phyloP scores from a whole-genome alignment of 1,139 yeast genomes.

The Candida freyschussii region DNA sequence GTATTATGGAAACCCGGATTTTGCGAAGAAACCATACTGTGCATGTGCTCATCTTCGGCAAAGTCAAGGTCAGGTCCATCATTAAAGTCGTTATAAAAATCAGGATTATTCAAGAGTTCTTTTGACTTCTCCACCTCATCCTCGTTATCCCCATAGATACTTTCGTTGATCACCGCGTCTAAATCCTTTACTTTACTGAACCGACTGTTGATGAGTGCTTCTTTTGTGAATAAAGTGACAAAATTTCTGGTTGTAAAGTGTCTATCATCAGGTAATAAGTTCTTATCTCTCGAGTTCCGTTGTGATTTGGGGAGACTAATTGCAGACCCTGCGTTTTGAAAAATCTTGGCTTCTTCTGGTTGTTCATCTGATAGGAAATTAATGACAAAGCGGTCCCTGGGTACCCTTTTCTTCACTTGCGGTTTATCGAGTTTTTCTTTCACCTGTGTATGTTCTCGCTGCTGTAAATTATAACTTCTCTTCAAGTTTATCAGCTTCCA shows the following conservation, averaged over 20 bases:
- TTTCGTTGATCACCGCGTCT: constrained; percentile 50
- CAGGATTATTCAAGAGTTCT: constrained; percentile 30
- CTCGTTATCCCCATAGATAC: constrained; percentile 66
- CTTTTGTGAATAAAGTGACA: constrained; percentile 65
- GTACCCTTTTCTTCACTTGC: constrained; percentile 22
- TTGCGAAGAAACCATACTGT: constrained; percentile 9
- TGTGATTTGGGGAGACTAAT: constrained; percentile 40
- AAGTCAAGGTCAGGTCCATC: constrained; percentile 15
- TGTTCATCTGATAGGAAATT: constrained; percentile 42
- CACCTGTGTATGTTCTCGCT: constrained; percentile 9
- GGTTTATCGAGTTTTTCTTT: constrained; percentile 3
- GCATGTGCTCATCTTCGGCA: constrained; percentile 9
- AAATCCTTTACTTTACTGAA: constrained; percentile 22
- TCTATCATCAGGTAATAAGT: constrained; percentile 69
- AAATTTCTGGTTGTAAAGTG: constrained; percentile 69
- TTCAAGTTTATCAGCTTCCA: constrained; percentile 77
- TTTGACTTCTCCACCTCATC: constrained; percentile 19
- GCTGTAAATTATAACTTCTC: constrained; percentile 9
- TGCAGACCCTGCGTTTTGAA: constrained; percentile 41
- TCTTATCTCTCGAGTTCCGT: constrained; percentile 36
- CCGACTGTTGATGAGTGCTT: constrained; percentile 37
- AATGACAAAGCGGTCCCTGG: constrained; percentile 35
- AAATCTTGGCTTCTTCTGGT: constrained; percentile 28
- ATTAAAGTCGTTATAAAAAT: constrained; percentile 30
- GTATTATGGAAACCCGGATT: constrained; percentile 18